Evolutionary conservation across 129 eudicot genomes (phyloP), one percentile per base, ranked within the genome.

Genomic region (Tagetes erecta): DNA sequence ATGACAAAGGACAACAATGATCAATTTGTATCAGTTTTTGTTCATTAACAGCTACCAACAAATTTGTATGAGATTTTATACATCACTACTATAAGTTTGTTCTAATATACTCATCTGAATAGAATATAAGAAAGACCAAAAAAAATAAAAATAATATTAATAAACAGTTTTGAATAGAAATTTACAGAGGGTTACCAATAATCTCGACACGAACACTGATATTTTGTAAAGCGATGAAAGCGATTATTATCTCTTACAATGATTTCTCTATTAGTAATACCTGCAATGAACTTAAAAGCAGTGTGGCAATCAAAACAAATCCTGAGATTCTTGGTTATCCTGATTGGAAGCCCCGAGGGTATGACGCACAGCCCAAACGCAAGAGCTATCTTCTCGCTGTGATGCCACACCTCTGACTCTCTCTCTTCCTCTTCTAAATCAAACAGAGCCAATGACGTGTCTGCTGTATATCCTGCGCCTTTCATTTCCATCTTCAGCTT

Each of bases 391-490:
- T 88, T 91, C 80, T 91, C 89, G 63, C 97, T 91, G 46, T 91
- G 97, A 72, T 63, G 70, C 86, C 91, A 87, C 81, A 92, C 89
- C 80, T 92, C 96, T 8, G 91, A 80, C 78, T 92, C 96, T 44
- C 84, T 84, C 70, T 92, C 97, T 87, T 89, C 97, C 74, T 92
- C 97, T 80, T 92, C 96, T 42, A 89, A 47, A 85, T 88, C 92
- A 36, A 87, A 89, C 0, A 92, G 91, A 8, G 93, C 82, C 62
- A 85, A 42, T 31, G 80, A 82, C 3, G 91, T 92, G 62, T 83
- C 83, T 12, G 96, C 80, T 34, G 77, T 38, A 30, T 91, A 91
- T 67, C 96, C 97, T 38, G 86, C 86, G 6, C 84, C 89, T 82
- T 87, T 85, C 88, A 89, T 83, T 50, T 89, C 73, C 6, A 40